Percentiles rank a stretch among this genome's conserved stretches.
phyloP scores from a whole-genome alignment of 2,329 filamentous ascomycete genomes.

The Neonectria sp. region DNA sequence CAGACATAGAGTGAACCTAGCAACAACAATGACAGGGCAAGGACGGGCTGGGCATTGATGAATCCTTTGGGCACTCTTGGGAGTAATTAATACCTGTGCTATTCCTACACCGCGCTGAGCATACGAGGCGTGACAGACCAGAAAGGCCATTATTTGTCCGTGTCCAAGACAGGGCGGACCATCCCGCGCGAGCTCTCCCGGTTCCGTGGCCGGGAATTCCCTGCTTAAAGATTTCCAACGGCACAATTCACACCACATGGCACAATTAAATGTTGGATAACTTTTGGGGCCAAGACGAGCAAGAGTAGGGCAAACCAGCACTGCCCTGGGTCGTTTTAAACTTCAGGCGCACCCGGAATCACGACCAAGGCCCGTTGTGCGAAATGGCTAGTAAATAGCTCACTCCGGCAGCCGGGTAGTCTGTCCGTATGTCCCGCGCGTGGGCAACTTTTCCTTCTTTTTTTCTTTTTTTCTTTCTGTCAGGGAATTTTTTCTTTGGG shows the following conservation, averaged over 20 bases:
- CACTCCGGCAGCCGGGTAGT: not conserved
- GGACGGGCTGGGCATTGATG: not conserved
- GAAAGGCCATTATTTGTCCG: not conserved
- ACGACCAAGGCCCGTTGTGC: not conserved
- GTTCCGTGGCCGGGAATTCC: slow-evolving; percentile 18
- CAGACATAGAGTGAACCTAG: not conserved
- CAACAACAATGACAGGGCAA: not conserved
- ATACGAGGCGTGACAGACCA: not conserved
- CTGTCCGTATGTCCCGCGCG: not conserved
- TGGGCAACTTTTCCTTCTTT: not conserved
- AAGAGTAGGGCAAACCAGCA: not conserved
- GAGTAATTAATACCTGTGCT: not conserved
- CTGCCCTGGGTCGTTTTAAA: not conserved
- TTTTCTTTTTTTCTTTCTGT: not conserved
- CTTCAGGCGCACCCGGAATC: not conserved
- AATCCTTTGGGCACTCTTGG: not conserved
- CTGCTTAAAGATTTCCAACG: not conserved
- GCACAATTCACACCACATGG: not conserved
- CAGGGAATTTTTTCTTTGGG: not conserved
- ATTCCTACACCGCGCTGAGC: not conserved
- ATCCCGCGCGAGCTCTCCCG: slow-evolving; percentile 12
- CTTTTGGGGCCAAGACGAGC: not conserved
- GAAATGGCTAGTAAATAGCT: not conserved
- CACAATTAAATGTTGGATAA: not conserved
- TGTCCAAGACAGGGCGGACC: slow-evolving; percentile 6